Percentiles rank a stretch among this genome's conserved stretches.
phyloP scores from a whole-genome alignment of 495 filamentous ascomycete genomes.

The Barbatosphaeria neglecta region DNA sequence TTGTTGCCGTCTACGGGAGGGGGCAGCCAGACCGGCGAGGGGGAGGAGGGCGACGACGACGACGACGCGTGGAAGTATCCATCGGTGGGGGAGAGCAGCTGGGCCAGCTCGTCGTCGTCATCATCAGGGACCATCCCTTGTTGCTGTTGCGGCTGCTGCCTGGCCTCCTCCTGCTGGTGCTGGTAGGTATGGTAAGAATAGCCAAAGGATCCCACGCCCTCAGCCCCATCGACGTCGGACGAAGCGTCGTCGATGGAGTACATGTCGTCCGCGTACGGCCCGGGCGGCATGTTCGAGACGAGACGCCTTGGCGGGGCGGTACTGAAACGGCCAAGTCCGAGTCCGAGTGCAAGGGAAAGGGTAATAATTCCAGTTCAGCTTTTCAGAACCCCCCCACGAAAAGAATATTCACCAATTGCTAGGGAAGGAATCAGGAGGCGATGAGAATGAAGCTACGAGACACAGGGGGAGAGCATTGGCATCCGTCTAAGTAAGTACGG shows the following conservation, averaged over 20 bases:
- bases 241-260: conserved; percentile 24
- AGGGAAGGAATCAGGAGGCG: too few species aligned
- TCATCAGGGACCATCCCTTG: not conserved
- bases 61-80: conserved; percentile 28
- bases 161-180: not conserved
- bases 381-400: too few species aligned
- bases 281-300: conserved; percentile 16
- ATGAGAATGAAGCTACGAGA: too few species aligned
- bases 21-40: too few species aligned
- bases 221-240: conserved; percentile 6
- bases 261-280: conserved; percentile 35
- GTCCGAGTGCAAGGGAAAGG: too few species aligned
- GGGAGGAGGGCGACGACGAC: conserved; percentile 1
- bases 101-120: conserved; percentile 10
- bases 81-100: conserved; percentile 27
- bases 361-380: too few species aligned
- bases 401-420: too few species aligned
- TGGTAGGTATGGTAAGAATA: conserved; percentile 2
- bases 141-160: not conserved
- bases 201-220: conserved; percentile 12
- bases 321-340: not conserved
- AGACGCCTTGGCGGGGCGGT: conserved; percentile 7
- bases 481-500: too few species aligned
- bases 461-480: too few species aligned
- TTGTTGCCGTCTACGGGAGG: too few species aligned